phyloP scores from a whole-genome alignment of 139 green algal genomes.

The Micractinium conductrix region DNA sequence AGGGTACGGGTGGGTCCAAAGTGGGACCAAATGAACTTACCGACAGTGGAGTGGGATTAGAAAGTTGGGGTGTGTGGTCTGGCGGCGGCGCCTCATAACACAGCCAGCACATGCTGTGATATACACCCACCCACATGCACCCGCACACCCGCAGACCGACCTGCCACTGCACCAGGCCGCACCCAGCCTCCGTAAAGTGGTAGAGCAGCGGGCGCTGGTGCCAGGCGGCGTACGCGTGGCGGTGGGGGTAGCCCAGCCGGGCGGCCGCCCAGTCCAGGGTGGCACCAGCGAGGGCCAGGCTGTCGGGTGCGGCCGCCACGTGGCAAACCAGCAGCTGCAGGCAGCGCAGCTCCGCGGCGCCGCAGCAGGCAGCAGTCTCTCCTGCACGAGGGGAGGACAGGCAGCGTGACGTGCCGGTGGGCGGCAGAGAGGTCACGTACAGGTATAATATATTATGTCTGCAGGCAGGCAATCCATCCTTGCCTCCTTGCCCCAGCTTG shows the following conservation, averaged over 20 bases:
- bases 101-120: too few relatives aligned
- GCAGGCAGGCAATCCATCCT: too few relatives aligned
- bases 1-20: too few relatives aligned
- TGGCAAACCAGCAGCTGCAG: conserved; percentile 45
- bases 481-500: too few relatives aligned
- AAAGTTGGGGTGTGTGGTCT: too few relatives aligned
- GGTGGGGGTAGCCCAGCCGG: conserved; percentile 44
- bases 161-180: conserved; percentile 20
- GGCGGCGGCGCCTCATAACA: too few relatives aligned
- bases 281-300: conserved; percentile 26
- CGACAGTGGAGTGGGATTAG: too few relatives aligned
- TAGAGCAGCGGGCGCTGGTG: conserved; percentile 36
- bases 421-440: too few relatives aligned
- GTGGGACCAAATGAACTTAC: too few relatives aligned
- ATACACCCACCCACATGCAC: too few relatives aligned
- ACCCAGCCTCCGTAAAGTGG: conserved; percentile 11
- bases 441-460: too few relatives aligned
- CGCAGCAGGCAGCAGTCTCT: conserved; percentile 33
- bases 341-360: conserved; percentile 38
- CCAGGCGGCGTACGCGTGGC: conserved; percentile 31
- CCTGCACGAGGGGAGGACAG: conserved; percentile 11
- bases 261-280: conserved; percentile 39
- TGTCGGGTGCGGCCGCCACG: conserved; percentile 9
- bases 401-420: too few relatives aligned
- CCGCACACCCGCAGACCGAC: conserved; percentile 3